phyloP scores from a whole-genome alignment of 2,329 filamentous ascomycete species.

The Clarireedia paspali region DNA sequence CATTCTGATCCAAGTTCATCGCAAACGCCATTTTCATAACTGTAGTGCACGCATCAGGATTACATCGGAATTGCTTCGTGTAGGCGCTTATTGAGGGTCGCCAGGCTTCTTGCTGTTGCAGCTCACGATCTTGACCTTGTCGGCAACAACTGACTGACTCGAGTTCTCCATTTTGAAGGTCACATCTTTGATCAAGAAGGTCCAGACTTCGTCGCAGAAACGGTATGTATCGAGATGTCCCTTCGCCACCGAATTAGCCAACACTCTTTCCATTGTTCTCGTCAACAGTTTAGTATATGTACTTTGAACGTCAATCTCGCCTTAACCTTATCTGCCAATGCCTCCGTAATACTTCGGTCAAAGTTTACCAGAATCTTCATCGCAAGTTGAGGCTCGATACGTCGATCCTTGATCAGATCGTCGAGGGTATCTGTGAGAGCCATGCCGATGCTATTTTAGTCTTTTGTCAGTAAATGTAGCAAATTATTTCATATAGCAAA shows the following conservation, averaged over 20 bases:
- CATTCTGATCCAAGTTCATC: neutral
- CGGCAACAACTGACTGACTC: constrained; percentile 64
- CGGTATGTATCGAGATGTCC: constrained; percentile 96
- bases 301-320: constrained; percentile 93
- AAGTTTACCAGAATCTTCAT: constrained; percentile 98
- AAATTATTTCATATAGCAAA: constrained; percentile 20
- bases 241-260: constrained; percentile 39
- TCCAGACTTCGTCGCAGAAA: constrained; percentile 99
- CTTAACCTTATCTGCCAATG: constrained; percentile 87
- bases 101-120: constrained; percentile 84
- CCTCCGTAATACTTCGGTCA: constrained; percentile 86
- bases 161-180: constrained; percentile 92
- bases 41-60: too few relatives aligned
- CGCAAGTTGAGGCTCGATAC: constrained; percentile 94
- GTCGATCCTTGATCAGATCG: constrained; percentile 86
- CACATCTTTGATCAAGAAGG: constrained; percentile 96
- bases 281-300: constrained; percentile 23
- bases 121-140: constrained; percentile 97
- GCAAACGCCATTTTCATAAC: neutral
- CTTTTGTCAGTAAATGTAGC: constrained; percentile 25
- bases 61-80: too few relatives aligned
- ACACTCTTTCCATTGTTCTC: neutral
- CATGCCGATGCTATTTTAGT: constrained; percentile 67
- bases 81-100: constrained; percentile 35
- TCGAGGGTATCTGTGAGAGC: constrained; percentile 95